Percentiles rank a stretch among this genome's conserved stretches.
Evolutionary conservation across 495 filamentous ascomycete genomes (phyloP).

Genomic region (Aspergillus leporis): DNA sequence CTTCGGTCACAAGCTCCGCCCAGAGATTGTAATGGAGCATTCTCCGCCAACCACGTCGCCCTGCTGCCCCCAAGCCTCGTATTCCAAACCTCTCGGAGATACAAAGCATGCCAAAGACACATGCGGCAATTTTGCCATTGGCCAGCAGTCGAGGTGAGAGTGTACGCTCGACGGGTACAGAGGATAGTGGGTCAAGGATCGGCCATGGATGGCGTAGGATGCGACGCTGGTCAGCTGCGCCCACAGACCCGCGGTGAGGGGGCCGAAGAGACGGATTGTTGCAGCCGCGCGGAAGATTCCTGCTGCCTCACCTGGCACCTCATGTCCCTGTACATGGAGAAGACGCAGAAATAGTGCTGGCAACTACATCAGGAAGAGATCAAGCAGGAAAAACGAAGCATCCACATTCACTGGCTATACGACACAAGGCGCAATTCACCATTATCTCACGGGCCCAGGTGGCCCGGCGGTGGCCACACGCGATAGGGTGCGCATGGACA

Average conservation of each 20-base stretch:
- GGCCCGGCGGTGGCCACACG: background rate
- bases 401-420: conserved; percentile 3
- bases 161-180: background rate
- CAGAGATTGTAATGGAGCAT: background rate
- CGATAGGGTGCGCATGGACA: background rate
- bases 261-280: background rate
- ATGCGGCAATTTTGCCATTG: conserved; percentile 17
- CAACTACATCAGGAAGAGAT: conserved; percentile 4
- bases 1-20: background rate
- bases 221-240: conserved; percentile 8
- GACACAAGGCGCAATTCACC: conserved; percentile 1
- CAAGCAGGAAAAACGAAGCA: conserved; percentile 3
- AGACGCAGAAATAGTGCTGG: background rate
- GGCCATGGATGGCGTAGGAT: conserved; percentile 3
- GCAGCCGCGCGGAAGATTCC: background rate
- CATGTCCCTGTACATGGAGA: background rate
- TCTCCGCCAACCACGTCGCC: background rate
- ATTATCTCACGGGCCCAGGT: background rate
- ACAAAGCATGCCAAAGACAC: background rate
- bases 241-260: conserved; percentile 1
- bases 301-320: background rate
- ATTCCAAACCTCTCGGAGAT: conserved; percentile 8
- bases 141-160: conserved; percentile 1
- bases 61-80: conserved; percentile 4
- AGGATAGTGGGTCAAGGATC: background rate